These are phyloP conservation scores for Podospora australis DNA, from an alignment of 495 filamentous ascomycete genomes.

Conservation along the genomic window DNA sequence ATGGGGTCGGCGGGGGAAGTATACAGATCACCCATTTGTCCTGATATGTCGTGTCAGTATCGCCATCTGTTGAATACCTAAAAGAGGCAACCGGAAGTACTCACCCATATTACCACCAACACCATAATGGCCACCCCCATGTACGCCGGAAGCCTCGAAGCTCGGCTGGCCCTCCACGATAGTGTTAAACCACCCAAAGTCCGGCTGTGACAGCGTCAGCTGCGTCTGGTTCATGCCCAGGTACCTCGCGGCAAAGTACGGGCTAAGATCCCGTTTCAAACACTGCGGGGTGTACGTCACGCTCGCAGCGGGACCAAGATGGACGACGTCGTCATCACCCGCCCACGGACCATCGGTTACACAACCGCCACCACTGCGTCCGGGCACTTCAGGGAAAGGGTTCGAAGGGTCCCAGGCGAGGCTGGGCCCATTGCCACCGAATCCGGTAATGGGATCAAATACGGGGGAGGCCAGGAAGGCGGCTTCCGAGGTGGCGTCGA, in stretches of 20 bases:
- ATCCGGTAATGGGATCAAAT: slow-evolving; percentile 29
- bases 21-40: slow-evolving; percentile 32
- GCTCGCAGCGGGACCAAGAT: slow-evolving; percentile 15
- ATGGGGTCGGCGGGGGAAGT: slow-evolving; percentile 34
- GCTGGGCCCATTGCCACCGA: slow-evolving; percentile 23
- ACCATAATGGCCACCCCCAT: slow-evolving; percentile 17
- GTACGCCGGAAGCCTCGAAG: slow-evolving; percentile 16
- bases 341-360: slow-evolving; percentile 27
- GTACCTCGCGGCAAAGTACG: slow-evolving; percentile 19
- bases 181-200: slow-evolving; percentile 17
- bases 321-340: slow-evolving; percentile 14
- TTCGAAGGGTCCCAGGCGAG: slow-evolving; percentile 4
- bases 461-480: slow-evolving; percentile 28
- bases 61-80: slow-evolving; percentile 17
- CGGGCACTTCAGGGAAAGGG: slow-evolving; percentile 14
- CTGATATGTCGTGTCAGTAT: slow-evolving; percentile 22
- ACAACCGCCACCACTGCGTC: slow-evolving; percentile 28
- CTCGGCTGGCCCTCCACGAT: slow-evolving; percentile 16
- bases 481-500: slow-evolving; percentile 26
- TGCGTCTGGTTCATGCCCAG: slow-evolving; percentile 16
- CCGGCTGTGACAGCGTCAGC: slow-evolving; percentile 13
- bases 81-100: background rate
- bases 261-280: slow-evolving; percentile 30
- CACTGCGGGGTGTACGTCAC: slow-evolving; percentile 32
- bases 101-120: slow-evolving; percentile 14